Base-by-base conservation (phyloP, 2,329 filamentous ascomycete species). In the Neonectria sp. region DNA sequence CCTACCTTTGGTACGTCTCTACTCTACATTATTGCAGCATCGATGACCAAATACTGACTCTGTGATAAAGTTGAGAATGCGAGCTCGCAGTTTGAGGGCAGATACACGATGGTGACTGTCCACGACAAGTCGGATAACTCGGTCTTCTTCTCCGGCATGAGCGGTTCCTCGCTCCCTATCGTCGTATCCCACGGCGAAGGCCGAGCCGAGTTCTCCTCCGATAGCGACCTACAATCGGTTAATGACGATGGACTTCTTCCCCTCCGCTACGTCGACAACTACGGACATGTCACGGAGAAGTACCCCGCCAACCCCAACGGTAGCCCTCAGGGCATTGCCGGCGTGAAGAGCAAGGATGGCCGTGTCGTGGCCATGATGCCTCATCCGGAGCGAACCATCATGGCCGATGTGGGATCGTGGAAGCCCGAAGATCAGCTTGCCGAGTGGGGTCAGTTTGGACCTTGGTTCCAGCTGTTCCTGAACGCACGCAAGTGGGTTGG, bases 231-330 rank as follows among this genome's bases (percentile, higher is more conserved):
- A 21, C 81, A 86, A 65, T 80, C 81, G 2, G 86, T 97, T 60
- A 86, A 90, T 55, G 86, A 88, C 45, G 85, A 90, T 55, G 91
- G 92, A 27, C 88, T 95, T 27, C 91, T 95, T 2, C 90, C 93
- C 11, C 82, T 98, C 68, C 89, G 93, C 58, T 99, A 97, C 77
- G 90, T 97, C 3, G 93, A 98, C 82, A 98, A 97, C 78, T 82
- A 63, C 59, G 89, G 71, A 87, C 90, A 88, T 61, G 89, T 91
- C 3, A 96, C 96, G 1, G 93, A 95, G 81, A 85, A 85, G 73
- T 99, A 98, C 78, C 96, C 96, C 1, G 93, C 87, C 83, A 98
- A 98, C 83, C 90, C 86, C 58, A 97, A 97, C 82, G 95, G 95
- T 59, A 94, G 92, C 77, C 93, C 93, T 1, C 86, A 88, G 69